Conservation (phyloP, 208 protist genomes). For the Crithidia expoeki region DNA sequence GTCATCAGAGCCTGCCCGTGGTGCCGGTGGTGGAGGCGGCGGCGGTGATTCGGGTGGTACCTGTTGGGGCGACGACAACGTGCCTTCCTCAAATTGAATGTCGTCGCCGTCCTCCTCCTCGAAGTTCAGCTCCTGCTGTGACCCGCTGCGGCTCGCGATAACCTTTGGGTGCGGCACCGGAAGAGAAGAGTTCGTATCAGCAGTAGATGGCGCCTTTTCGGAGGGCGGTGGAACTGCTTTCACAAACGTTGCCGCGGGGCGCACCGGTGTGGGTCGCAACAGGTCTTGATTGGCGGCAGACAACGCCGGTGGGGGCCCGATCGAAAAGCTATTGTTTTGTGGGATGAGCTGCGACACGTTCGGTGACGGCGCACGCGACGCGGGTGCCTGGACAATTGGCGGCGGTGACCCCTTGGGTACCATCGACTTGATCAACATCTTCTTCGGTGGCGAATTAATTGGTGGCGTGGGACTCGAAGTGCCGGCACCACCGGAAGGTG, state of each 20-base stretch:
- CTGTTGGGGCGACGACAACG: conserved; percentile 1
- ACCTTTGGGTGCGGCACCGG: conserved; percentile 17
- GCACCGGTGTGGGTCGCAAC: conserved; percentile 20
- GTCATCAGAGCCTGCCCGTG: background rate
- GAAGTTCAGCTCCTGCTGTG: conserved; percentile 20
- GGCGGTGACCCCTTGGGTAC: conserved; percentile 5
- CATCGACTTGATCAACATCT: conserved; percentile 39
- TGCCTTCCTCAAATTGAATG: conserved; percentile 39
- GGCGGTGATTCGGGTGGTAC: background rate
- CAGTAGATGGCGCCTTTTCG: background rate
- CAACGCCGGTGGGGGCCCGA: conserved; percentile 15
- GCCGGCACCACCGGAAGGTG: conserved; percentile 14
- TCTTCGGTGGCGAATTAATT: conserved; percentile 23
- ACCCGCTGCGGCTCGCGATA: conserved; percentile 14
- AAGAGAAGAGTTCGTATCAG: conserved; percentile 12
- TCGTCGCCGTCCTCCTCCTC: conserved; percentile 26
- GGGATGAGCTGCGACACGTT: conserved; percentile 22
- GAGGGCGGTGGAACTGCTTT: background rate
- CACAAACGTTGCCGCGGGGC: conserved; percentile 1
- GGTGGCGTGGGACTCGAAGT: conserved; percentile 21
- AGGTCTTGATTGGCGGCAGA: conserved; percentile 19
- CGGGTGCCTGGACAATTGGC: conserved; percentile 14
- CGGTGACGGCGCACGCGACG: conserved; percentile 18
- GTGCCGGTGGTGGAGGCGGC: background rate
- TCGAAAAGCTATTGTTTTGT: conserved; percentile 24